Evolutionary conservation across 2,329 filamentous ascomycete species (phyloP), one percentile per base, ranked within the genome.

Genomic region (Cadophora malorum): DNA sequence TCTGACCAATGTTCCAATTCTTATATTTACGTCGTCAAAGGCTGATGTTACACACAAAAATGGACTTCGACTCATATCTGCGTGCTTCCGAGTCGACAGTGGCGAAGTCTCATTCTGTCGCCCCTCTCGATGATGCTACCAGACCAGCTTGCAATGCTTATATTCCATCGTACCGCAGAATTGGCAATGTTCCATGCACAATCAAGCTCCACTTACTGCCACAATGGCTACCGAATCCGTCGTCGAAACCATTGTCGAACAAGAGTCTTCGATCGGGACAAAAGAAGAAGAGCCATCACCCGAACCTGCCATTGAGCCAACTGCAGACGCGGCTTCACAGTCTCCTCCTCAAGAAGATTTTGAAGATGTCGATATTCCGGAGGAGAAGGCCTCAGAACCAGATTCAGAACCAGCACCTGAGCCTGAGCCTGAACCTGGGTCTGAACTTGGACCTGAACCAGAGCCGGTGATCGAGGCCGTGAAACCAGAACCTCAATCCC

Each of bases 11-110:
- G 41, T 49, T 21, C 12, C 31, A 14, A 19, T 31, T 41, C 25
- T 5, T 52, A 28, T 59, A 28, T 63, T 38, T 49, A 31, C 63
- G 23, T 59, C 19, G 9, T 33, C 35, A 4, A 7, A 4, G n/a
- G 50, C 19, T 64, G 59, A 21, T 14, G 52, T 65, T 16, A 38
- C 28, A 56, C 62, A 62, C 41, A 45, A 45, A 38, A 53, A 58
- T 60, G 53, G 49, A 60, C 1, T 66, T 69, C 49, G 67, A 71
- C 65, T 71, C 67, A 71, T 52, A 63, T 62, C 45, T 66, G 38
- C 69, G 38, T 67, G 33, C n/a, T 33, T 63, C 19, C 49, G 63
- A n/a, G 60, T 41, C 41, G 52, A 47, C 52, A 45, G 60, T 63
- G 65, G 60, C 60, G 35, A 58, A 53, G 64, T 61, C 35, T 35